These are phyloP conservation scores for Geotrichum restrictum DNA, from an alignment of 1,139 yeast genomes.

Conservation along the genomic window DNA sequence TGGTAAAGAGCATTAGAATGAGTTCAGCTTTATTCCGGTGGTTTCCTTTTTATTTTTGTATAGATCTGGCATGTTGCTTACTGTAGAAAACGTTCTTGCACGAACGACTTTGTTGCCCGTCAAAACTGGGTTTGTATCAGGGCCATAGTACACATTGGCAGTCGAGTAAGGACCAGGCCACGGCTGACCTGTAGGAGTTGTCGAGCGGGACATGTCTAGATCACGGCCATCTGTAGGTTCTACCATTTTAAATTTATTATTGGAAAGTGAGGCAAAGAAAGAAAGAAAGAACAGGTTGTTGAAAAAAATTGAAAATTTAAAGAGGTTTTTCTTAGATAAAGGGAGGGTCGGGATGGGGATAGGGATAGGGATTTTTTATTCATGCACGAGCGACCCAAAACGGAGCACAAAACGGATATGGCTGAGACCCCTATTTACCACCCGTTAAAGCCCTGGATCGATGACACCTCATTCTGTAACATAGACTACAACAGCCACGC, in stretches of 20 bases:
- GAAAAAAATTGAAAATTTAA: not conserved
- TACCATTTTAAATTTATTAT: not conserved
- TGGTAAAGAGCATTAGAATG: not conserved
- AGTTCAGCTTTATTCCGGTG: not conserved
- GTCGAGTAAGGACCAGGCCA: constrained; percentile 56
- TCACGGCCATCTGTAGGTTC: not conserved
- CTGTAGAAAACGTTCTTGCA: constrained; percentile 31
- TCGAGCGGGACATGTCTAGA: not conserved
- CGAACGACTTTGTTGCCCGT: constrained; percentile 29
- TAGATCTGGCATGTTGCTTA: constrained; percentile 19
- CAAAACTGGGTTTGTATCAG: constrained; percentile 53
- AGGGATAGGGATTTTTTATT: not conserved
- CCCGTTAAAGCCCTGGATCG: too few species aligned
- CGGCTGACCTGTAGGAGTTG: not conserved
- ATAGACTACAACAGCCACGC: too few species aligned
- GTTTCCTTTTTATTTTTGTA: too few species aligned
- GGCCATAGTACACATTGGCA: constrained; percentile 71
- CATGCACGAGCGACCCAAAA: not conserved
- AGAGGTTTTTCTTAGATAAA: not conserved
- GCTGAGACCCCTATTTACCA: too few species aligned
- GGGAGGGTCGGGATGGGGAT: not conserved
- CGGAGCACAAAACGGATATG: too few species aligned
- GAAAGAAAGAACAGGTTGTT: not conserved
- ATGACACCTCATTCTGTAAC: too few species aligned
- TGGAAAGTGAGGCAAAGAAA: not conserved